Evolutionary conservation across 2,329 filamentous ascomycete genomes (phyloP).

Genomic region (Trichoderma aggressivum): DNA sequence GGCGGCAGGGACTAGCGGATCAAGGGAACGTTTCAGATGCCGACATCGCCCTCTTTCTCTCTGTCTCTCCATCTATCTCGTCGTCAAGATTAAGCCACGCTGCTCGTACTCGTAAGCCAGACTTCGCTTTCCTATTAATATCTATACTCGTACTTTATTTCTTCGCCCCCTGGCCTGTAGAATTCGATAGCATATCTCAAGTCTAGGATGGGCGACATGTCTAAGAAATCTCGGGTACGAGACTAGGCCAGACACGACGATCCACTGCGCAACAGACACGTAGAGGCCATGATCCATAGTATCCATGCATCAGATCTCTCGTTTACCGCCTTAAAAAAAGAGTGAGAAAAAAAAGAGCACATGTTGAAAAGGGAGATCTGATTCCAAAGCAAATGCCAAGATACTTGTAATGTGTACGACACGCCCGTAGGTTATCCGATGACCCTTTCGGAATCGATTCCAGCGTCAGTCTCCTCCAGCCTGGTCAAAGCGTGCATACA

Average conservation of each 20-base stretch:
- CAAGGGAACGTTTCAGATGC: slow-evolving; percentile 3
- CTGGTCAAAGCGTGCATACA: neutral
- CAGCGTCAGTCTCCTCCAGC: neutral
- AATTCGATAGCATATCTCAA: neutral
- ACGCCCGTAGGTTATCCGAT: neutral
- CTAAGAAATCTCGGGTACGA: neutral
- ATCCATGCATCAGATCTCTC: slow-evolving; percentile 1
- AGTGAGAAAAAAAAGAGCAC: neutral
- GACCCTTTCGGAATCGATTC: neutral
- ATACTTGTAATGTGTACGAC: neutral
- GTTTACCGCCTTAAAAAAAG: neutral
- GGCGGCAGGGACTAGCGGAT: neutral
- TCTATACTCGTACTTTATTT: too few species aligned
- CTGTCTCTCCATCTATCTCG: neutral
- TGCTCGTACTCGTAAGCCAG: neutral
- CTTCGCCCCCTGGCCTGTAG: neutral
- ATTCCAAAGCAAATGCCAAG: neutral
- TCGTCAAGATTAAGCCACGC: neutral
- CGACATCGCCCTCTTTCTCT: neutral
- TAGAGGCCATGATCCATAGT: neutral
- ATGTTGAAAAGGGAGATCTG: neutral
- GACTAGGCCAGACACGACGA: neutral
- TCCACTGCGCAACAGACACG: neutral
- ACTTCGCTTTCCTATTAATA: neutral
- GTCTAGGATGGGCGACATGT: neutral